Evolutionary conservation across 2,329 filamentous ascomycete genomes (phyloP).

Genomic region (Trichoderma citrinoviride): DNA sequence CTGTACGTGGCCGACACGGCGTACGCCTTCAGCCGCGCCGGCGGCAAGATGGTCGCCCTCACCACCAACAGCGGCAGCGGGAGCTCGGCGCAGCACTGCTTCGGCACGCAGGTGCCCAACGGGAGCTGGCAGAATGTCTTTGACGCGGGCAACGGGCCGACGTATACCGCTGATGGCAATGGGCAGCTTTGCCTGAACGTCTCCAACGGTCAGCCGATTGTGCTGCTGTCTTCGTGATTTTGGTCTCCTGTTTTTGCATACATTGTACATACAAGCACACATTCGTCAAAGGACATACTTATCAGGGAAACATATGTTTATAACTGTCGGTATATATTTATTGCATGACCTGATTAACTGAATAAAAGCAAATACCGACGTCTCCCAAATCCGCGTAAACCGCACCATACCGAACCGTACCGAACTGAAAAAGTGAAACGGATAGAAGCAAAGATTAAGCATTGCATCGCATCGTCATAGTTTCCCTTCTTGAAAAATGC

Average conservation of each 20-base stretch:
- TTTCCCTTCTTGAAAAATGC: background rate
- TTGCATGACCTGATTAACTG: background rate
- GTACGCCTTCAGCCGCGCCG: slow-evolving; percentile 46
- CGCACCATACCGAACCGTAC: too few species aligned
- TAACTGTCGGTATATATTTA: background rate
- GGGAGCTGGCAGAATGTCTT: slow-evolving; percentile 43
- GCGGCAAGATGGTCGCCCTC: slow-evolving; percentile 44
- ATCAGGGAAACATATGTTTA: background rate
- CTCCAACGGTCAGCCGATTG: slow-evolving; percentile 43
- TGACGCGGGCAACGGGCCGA: slow-evolving; percentile 30
- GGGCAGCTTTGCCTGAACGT: slow-evolving; percentile 43
- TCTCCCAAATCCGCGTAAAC: background rate
- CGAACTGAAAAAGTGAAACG: background rate
- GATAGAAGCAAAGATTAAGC: background rate
- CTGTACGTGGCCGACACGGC: slow-evolving; percentile 42
- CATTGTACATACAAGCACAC: background rate
- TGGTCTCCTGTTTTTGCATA: too few species aligned
- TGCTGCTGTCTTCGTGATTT: slow-evolving; percentile 31
- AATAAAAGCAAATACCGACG: background rate
- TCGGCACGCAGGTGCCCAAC: slow-evolving; percentile 39
- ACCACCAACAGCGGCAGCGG: slow-evolving; percentile 45
- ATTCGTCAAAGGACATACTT: too few species aligned
- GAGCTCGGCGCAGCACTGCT: slow-evolving; percentile 41
- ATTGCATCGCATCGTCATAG: background rate
- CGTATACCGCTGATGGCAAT: slow-evolving; percentile 39